Evolutionary conservation across 164 flowering plant species (phyloP).

Genomic region (Nymphaea colorata): DNA sequence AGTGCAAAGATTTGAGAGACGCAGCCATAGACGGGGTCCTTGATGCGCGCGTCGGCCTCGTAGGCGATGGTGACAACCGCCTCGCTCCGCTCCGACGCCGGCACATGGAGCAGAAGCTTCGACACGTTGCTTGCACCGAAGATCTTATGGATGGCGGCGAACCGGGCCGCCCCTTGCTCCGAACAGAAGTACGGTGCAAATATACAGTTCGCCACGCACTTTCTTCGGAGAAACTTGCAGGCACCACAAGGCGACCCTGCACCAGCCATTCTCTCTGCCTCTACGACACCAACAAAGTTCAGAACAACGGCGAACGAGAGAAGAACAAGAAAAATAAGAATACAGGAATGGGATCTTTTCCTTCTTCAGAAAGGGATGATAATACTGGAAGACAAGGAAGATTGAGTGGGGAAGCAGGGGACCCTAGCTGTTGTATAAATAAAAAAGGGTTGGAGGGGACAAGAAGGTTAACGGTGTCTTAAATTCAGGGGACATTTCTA

Average conservation of each 20-base stretch:
- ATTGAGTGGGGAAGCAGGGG: neutral
- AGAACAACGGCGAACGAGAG: neutral
- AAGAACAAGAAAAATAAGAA: constrained; percentile 1
- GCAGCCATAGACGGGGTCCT: constrained; percentile 96
- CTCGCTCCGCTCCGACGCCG: constrained; percentile 69
- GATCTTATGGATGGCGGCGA: constrained; percentile 96
- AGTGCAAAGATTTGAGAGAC: constrained; percentile 88
- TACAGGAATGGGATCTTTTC: neutral
- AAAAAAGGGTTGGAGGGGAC: neutral
- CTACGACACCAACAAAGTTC: constrained; percentile 11
- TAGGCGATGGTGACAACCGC: constrained; percentile 95
- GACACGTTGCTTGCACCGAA: constrained; percentile 98
- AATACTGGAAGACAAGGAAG: constrained; percentile 4
- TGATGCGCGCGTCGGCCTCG: constrained; percentile 90
- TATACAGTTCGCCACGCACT: constrained; percentile 78
- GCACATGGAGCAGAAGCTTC: constrained; percentile 65
- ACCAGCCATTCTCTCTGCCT: constrained; percentile 6
- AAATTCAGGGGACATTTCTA: neutral
- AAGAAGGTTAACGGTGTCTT: neutral
- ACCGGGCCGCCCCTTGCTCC: constrained; percentile 83
- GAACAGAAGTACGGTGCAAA: constrained; percentile 95
- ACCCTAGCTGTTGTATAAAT: neutral
- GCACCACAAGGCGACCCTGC: constrained; percentile 94
- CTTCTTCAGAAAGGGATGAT: neutral
- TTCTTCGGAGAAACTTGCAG: constrained; percentile 88